A percentile compares a stretch with the other conserved stretches of the same genome.
Evolutionary conservation across 2,329 filamentous ascomycete genomes (phyloP).

Genomic region (Fusarium solani-melongenae): DNA sequence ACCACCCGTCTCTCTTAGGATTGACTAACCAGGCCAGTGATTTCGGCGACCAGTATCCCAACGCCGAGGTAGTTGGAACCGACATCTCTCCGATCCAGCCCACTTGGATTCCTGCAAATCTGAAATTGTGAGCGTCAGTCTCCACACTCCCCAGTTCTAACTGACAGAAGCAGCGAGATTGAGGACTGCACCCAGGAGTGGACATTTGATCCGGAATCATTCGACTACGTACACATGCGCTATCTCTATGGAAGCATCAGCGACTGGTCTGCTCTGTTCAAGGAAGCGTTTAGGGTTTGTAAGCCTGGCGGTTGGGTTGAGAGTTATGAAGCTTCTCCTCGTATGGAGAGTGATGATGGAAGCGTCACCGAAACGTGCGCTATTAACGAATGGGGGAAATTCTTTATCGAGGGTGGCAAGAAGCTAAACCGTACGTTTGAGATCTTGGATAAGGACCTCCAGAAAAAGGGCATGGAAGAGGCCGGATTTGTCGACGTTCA

Average conservation of each 20-base stretch:
- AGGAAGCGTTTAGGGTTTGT: neutral
- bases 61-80: neutral
- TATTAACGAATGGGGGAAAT: neutral
- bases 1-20: rapidly evolving
- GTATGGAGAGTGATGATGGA: neutral
- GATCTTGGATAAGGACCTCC: neutral
- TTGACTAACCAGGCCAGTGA: neutral
- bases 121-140: neutral
- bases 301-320: neutral
- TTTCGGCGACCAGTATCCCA: slow-evolving; percentile 2
- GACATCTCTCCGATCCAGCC: slow-evolving; percentile 11
- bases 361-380: neutral
- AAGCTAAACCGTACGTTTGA: neutral
- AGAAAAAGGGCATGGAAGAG: neutral
- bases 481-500: neutral
- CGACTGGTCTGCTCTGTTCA: neutral
- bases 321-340: neutral
- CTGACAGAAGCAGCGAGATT: neutral
- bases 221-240: slow-evolving; percentile 14
- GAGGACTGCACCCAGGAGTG: slow-evolving; percentile 3
- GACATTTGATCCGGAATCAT: neutral
- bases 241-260: slow-evolving; percentile 3
- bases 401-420: neutral
- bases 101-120: neutral
- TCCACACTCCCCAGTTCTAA: neutral